Base-by-base conservation (phyloP, 2,329 filamentous ascomycete genomes). In the Aspergillus puulaauensis region DNA sequence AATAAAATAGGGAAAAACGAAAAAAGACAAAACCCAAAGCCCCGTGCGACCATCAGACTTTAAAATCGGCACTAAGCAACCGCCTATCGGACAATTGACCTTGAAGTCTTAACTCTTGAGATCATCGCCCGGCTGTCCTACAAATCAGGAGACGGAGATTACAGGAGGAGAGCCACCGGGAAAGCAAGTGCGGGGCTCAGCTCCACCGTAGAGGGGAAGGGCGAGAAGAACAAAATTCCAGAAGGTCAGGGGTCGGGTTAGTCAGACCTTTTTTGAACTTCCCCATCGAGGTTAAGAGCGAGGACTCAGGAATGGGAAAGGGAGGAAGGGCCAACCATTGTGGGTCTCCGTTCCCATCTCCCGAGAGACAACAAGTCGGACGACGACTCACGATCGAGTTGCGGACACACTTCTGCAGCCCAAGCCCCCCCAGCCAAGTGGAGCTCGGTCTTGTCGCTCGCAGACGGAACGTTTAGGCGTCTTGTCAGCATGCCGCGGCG, bases 131-230 rank as follows among this genome's bases (percentile, higher is more conserved):
- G 51, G 31, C 37, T 57, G 57, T 56, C 51, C 62, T 63, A 60
- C 64, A 61, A 64, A 66, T 66, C 64, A 66, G 58, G 64, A 44
- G 44, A 56, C 62, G 55, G 57, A 64, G 60, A 65, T 61, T 61
- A 61, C 55, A 61, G 58, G 61, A 63, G 57, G 57, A 48, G 50
- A 61, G 59, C 59, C 58, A 52, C 55, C 52, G 52, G 46, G 56
- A 55, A 56, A 56, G 60, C 19, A 61, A 61, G 54, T 61, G 63
- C 60, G 54, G 61, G 57, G 58, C 58, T 57, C 58, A 61, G 37
- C 57, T 56, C 41, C 54, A 60, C 58, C 49, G 35, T 5, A n/a
- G 12, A 15, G 15, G 15, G 35, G 12, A n/a, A 37, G 15, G 14
- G 52, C 24, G 59, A 33, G 37, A 53, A 54, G 58, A 63, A 60